phyloP scores from a whole-genome alignment of 2,329 filamentous ascomycete species.

The Alternaria metachromatica region DNA sequence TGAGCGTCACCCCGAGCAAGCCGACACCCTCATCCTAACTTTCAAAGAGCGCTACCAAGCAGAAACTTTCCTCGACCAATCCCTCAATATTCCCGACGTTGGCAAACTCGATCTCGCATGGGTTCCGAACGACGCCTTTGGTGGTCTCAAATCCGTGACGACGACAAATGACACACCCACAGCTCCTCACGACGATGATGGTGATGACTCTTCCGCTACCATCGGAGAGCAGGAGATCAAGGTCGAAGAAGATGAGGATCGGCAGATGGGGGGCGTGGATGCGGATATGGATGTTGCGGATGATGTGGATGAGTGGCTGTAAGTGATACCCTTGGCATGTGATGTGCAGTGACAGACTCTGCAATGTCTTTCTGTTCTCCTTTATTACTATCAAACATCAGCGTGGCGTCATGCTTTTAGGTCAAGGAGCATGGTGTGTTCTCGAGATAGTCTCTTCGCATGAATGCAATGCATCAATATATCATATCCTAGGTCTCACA shows the following conservation, averaged over 20 bases:
- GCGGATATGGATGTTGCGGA: slow-evolving; percentile 45
- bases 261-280: slow-evolving; percentile 16
- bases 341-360: background rate
- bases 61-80: slow-evolving; percentile 67
- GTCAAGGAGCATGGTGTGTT: background rate
- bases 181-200: slow-evolving; percentile 8
- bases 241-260: slow-evolving; percentile 10
- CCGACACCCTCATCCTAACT: slow-evolving; percentile 49
- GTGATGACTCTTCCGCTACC: slow-evolving; percentile 21
- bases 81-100: slow-evolving; percentile 66
- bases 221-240: slow-evolving; percentile 15
- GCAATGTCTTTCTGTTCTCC: background rate
- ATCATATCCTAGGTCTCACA: background rate
- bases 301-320: slow-evolving; percentile 43
- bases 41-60: slow-evolving; percentile 64
- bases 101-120: slow-evolving; percentile 71
- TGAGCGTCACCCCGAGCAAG: slow-evolving; percentile 46
- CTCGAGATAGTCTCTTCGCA: background rate
- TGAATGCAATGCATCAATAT: background rate
- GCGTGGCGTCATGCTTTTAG: background rate
- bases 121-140: slow-evolving; percentile 53
- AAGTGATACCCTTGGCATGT: background rate
- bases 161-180: background rate
- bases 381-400: background rate
- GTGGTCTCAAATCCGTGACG: slow-evolving; percentile 14